Base-by-base conservation (phyloP, 805 yeast species). In the Phaffomyces thermotolerans region DNA sequence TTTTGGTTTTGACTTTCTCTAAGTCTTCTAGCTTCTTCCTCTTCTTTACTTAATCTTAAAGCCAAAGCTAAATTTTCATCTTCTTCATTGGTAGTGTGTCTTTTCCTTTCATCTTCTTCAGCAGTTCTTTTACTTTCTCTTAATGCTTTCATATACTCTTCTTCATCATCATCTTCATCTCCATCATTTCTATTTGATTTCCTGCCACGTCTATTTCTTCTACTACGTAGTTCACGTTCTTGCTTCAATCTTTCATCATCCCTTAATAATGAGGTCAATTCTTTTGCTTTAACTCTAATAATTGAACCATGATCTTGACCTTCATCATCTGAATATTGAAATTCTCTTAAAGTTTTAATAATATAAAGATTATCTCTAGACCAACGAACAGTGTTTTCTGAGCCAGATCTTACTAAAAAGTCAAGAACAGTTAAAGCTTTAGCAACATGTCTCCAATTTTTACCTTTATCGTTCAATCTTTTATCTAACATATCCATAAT, bases 381-480 rank as follows among this genome's bases (percentile, higher is more conserved):
- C 99, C 99, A 91, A 33, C 81, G 68, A 6, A 90, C 95, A 56
- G 90, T 91, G 56, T 84, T 82, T 52, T 89, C 95, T 18, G 89
- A 76, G 34, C 97, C 99, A 47, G 73, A 76, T 53, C 93, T 78
- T 17, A 90, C 88, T 45, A 90, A 69, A 64, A 81, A 91, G 57
- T 90, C 96, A 53, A 91, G 72, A n/a, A 91, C 81, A 2, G 95
- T 84, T 49, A 91, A 71, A 1, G 95, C 81, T 64, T 91, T 93
- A 50, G 95, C 90, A 40, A 91, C 90, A 62, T 91, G 99, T 52
- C 96, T 76, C 97, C 97, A 91, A 66, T 91, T 85, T 63, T 89
- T 90, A 48, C 98, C 98, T 69, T 90, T 90, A 60, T 91, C 98
- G 59, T 91, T 91, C 51, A 91, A 68, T 50, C 99, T 76, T 52